A percentile compares a stretch with the other conserved stretches of the same genome.
These are phyloP conservation scores for Steccherinum ochraceum DNA, from an alignment of 768 basidiomycete genomes.

Conservation along the genomic window DNA sequence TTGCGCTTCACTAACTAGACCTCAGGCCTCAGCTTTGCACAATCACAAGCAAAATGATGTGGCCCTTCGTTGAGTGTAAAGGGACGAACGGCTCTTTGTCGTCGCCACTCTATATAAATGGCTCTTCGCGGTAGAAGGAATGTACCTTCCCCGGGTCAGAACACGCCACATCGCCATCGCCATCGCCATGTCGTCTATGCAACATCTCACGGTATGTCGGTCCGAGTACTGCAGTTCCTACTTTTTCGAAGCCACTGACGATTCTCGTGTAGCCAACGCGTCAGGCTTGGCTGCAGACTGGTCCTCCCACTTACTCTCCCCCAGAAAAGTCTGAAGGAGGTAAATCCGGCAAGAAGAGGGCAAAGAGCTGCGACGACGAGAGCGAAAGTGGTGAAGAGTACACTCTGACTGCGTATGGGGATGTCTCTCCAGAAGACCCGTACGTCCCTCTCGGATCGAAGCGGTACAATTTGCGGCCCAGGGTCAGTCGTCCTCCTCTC, in stretches of 20 bases:
- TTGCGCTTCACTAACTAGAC: no score
- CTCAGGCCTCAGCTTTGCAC: no score
- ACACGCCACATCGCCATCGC: no score
- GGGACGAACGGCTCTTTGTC: neutral
- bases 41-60: neutral
- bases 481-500: neutral
- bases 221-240: no score
- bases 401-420: neutral
- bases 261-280: neutral
- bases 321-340: neutral
- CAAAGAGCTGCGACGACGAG: neutral
- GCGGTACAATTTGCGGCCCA: neutral
- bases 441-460: neutral
- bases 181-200: neutral
- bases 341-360: neutral
- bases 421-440: neutral
- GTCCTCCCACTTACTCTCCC: neutral
- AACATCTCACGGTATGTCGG: neutral
- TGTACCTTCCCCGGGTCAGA: no score
- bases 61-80: neutral
- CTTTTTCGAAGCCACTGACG: neutral
- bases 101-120: neutral
- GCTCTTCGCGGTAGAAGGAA: no score
- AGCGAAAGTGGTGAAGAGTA: neutral
- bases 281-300: neutral